phyloP scores from a whole-genome alignment of 306 rosid species.

The Luffa aegyptiaca region DNA sequence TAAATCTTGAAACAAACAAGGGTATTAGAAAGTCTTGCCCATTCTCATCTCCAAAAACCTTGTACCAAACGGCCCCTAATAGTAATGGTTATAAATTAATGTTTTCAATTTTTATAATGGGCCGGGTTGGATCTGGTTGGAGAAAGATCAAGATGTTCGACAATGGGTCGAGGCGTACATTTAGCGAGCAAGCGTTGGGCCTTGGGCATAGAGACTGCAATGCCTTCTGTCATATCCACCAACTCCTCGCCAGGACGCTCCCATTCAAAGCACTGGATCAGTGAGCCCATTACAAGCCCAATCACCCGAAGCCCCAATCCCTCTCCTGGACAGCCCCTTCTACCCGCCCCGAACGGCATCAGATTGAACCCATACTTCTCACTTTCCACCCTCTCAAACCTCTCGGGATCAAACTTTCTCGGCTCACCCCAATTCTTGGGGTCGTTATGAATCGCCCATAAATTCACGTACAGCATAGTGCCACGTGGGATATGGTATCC shows the following conservation, averaged over 20 bases:
- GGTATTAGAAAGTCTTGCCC: no score
- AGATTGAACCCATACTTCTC: slow-evolving; percentile 12
- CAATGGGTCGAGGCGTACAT: neutral
- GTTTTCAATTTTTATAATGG: no score
- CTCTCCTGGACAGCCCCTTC: slow-evolving; percentile 17
- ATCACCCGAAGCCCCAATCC: neutral
- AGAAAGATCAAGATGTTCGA: neutral
- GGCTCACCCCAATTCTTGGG: slow-evolving; percentile 23
- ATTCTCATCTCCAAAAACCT: no score
- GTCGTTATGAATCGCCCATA: slow-evolving; percentile 35
- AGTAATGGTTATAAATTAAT: no score
- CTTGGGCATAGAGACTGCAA: slow-evolving; percentile 4
- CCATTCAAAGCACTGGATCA: slow-evolving; percentile 15
- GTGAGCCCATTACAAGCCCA: slow-evolving; percentile 8
- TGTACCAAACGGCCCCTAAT: no score
- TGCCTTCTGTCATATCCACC: slow-evolving; percentile 10
- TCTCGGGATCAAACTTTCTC: slow-evolving; percentile 20
- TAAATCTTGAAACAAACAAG: no score
- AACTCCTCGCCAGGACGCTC: slow-evolving; percentile 6
- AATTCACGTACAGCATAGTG: slow-evolving; percentile 26
- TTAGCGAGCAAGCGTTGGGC: neutral
- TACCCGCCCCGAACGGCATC: slow-evolving; percentile 19
- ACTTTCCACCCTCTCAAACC: slow-evolving; percentile 3
- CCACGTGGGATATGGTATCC: slow-evolving; percentile 28
- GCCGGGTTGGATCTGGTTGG: no score